phyloP scores from a whole-genome alignment of 2,329 filamentous ascomycete genomes.

The Hymenoscyphus repandus region DNA sequence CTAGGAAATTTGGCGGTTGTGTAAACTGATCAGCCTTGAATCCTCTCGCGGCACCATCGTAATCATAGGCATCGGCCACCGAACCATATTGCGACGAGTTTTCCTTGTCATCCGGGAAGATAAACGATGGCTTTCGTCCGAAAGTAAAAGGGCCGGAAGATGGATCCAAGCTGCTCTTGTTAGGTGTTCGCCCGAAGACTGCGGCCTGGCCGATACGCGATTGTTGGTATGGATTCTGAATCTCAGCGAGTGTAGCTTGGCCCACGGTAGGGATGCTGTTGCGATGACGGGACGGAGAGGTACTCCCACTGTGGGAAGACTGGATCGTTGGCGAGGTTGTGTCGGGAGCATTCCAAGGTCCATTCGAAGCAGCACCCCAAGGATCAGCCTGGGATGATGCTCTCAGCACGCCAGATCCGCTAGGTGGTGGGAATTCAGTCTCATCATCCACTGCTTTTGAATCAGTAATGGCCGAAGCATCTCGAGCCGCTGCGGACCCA shows the following conservation, averaged over 20 bases:
- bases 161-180: slow-evolving; percentile 40
- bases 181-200: slow-evolving; percentile 31
- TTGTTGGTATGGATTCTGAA: slow-evolving; percentile 36
- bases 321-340: slow-evolving; percentile 39
- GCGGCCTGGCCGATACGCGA: slow-evolving; percentile 42
- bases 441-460: slow-evolving; percentile 32
- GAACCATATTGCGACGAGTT: slow-evolving; percentile 21
- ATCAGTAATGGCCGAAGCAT: slow-evolving; percentile 21
- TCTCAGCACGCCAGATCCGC: slow-evolving; percentile 65
- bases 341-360: slow-evolving; percentile 55
- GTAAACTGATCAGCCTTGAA: slow-evolving; percentile 23
- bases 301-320: slow-evolving; percentile 43
- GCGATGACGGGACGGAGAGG: slow-evolving; percentile 54
- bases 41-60: slow-evolving; percentile 19
- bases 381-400: slow-evolving; percentile 63
- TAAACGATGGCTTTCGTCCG: slow-evolving; percentile 24
- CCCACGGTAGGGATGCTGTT: slow-evolving; percentile 39
- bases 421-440: slow-evolving; percentile 42
- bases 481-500: slow-evolving; percentile 31
- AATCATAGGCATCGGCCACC: slow-evolving; percentile 21
- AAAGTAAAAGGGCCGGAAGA: slow-evolving; percentile 39
- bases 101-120: slow-evolving; percentile 29
- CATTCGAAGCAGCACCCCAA: slow-evolving; percentile 47
- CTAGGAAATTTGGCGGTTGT: slow-evolving; percentile 40
- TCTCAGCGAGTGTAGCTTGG: slow-evolving; percentile 35